A percentile compares a stretch with the other conserved stretches of the same genome.
These are phyloP conservation scores for Echeveria elegans DNA, from an alignment of 164 flowering plant species.

Conservation along the genomic window DNA sequence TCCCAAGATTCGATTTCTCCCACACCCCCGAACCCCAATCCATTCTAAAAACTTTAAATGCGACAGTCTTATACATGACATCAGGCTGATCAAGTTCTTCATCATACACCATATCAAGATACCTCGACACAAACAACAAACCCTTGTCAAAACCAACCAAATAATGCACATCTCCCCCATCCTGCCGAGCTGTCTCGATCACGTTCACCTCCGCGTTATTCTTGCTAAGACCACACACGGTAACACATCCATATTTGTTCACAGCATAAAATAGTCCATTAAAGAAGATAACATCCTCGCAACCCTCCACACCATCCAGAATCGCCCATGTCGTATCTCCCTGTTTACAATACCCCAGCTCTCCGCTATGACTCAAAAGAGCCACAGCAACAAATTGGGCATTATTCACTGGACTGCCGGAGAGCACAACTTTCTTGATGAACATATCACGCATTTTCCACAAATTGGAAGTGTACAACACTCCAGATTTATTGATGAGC, in stretches of 20 bases:
- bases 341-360: slow-evolving; percentile 29
- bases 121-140: slow-evolving; percentile 34
- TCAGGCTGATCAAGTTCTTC: slow-evolving; percentile 13
- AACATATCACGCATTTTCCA: slow-evolving; percentile 40
- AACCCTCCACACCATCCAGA: slow-evolving; percentile 16
- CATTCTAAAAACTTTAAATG: slow-evolving; percentile 31
- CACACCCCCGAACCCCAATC: slow-evolving; percentile 21
- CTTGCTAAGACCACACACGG: slow-evolving; percentile 24
- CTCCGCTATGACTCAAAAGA: slow-evolving; percentile 23
- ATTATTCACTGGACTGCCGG: slow-evolving; percentile 23
- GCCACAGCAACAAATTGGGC: slow-evolving; percentile 29
- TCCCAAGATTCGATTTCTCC: slow-evolving; percentile 30
- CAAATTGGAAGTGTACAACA: slow-evolving; percentile 17
- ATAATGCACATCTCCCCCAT: slow-evolving; percentile 38
- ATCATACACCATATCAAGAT: slow-evolving; percentile 22
- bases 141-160: slow-evolving; percentile 32
- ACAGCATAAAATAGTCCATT: slow-evolving; percentile 37
- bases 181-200: slow-evolving; percentile 15
- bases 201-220: slow-evolving; percentile 18
- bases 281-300: slow-evolving; percentile 31
- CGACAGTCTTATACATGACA: slow-evolving; percentile 24
- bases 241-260: slow-evolving; percentile 23
- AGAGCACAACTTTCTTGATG: slow-evolving; percentile 35
- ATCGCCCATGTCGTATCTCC: slow-evolving; percentile 30
- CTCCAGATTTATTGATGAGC: slow-evolving; percentile 15